Evolutionary conservation across 2,329 filamentous ascomycete genomes (phyloP).

Genomic region (Botrytis sinoallii): DNA sequence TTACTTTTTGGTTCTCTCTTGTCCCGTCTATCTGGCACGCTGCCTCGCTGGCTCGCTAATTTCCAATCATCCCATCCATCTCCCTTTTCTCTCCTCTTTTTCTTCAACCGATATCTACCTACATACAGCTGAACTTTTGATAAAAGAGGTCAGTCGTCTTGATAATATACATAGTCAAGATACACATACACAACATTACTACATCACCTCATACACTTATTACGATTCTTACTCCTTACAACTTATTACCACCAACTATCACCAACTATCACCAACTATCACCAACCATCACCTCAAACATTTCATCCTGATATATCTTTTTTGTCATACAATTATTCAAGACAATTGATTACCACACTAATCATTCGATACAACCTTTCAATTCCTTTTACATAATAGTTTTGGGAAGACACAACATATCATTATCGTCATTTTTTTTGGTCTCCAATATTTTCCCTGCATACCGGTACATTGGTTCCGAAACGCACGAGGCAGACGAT

Average conservation of each 20-base stretch:
- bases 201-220: not conserved
- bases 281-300: not conserved
- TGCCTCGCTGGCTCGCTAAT: slow-evolving; percentile 18
- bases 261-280: not conserved
- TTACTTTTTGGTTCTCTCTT: not conserved
- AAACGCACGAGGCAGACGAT: slow-evolving; percentile 17
- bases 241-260: not conserved
- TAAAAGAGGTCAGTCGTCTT: not conserved
- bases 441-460: not conserved
- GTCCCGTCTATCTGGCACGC: slow-evolving; percentile 17
- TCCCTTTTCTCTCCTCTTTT: not conserved
- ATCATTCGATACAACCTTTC: not conserved
- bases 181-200: not conserved
- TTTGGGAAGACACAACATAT: slow-evolving; percentile 1
- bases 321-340: slow-evolving; percentile 10
- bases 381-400: not conserved
- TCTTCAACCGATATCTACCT: not conserved
- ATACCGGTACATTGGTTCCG: slow-evolving; percentile 21
- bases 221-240: not conserved
- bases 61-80: slow-evolving; percentile 6
- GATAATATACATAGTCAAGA: not conserved
- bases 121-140: slow-evolving; percentile 1
- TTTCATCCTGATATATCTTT: not conserved
- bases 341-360: slow-evolving; percentile 8
- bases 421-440: slow-evolving; percentile 6